Conservation (phyloP, 345 rosid species). For the Gossypium rotundifolium region DNA sequence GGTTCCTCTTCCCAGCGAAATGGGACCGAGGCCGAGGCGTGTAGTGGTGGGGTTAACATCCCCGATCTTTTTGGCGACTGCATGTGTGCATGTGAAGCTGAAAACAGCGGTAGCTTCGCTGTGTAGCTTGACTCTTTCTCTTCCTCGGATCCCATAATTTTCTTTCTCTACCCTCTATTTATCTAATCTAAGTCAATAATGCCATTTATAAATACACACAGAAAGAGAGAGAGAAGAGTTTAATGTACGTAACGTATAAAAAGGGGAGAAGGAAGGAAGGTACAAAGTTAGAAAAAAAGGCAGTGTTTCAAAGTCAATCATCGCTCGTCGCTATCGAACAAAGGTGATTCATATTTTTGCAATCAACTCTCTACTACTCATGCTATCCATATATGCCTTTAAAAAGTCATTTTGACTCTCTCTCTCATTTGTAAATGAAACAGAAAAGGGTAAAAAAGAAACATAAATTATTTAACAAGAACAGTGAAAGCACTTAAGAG, state of each 20-base stretch:
- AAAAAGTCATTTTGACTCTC: neutral
- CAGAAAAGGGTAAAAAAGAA: neutral
- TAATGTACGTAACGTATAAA: neutral
- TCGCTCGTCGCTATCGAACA: neutral
- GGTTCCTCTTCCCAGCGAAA: constrained; percentile 91
- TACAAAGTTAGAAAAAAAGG: neutral
- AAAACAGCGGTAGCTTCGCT: constrained; percentile 34
- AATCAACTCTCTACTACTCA: neutral
- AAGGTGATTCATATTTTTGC: neutral
- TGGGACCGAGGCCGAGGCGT: constrained; percentile 64
- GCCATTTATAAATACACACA: neutral
- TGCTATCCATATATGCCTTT: neutral
- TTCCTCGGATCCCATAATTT: constrained; percentile 26
- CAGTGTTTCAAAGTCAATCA: neutral
- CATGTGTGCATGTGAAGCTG: constrained; percentile 30
- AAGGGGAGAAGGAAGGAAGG: neutral
- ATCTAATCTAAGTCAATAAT: neutral
- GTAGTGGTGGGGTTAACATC: constrained; percentile 54
- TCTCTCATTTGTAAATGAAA: neutral
- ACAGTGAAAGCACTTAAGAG: constrained; percentile 3
- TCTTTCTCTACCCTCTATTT: neutral
- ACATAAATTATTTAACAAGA: neutral
- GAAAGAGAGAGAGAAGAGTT: neutral
- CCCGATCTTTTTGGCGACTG: constrained; percentile 53
- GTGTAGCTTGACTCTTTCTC: constrained; percentile 21